Evolutionary conservation across 768 basidiomycete genomes (phyloP).

Genomic region (Boletus reticulatus): DNA sequence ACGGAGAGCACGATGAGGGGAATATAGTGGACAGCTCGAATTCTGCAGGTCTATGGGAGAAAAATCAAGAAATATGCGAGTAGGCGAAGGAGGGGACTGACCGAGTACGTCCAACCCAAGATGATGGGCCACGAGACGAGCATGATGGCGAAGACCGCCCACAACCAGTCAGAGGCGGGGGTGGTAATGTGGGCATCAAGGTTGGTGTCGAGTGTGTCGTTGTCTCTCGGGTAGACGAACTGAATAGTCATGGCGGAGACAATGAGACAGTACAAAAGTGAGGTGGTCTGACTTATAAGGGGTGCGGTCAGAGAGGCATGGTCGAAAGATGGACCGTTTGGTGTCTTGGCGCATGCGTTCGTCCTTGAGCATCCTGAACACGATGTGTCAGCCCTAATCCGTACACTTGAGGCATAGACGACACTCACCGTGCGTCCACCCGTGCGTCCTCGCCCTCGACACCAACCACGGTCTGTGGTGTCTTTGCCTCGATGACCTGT

Average conservation of each 20-base stretch:
- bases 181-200: no score
- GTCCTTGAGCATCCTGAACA: slow-evolving; percentile 80
- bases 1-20: no score
- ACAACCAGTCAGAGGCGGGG: no score
- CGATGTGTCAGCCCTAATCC: not conserved
- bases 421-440: slow-evolving; percentile 75
- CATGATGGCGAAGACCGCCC: no score
- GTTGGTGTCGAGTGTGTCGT: slow-evolving; percentile 8
- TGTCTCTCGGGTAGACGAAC: slow-evolving; percentile 10
- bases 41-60: no score
- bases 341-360: slow-evolving; percentile 68
- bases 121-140: no score
- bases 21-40: no score
- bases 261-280: not conserved
- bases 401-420: not conserved
- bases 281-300: slow-evolving; percentile 1
- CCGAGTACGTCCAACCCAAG: no score
- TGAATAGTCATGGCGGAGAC: slow-evolving; percentile 19
- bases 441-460: slow-evolving; percentile 92
- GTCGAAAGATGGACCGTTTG: slow-evolving; percentile 46
- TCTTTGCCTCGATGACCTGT: slow-evolving; percentile 91
- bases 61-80: no score
- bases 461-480: slow-evolving; percentile 77
- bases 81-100: no score
- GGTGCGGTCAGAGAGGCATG: slow-evolving; percentile 17